Conservation (phyloP, 1,284 basidiomycete species). For the Fereydounia khargensis region DNA sequence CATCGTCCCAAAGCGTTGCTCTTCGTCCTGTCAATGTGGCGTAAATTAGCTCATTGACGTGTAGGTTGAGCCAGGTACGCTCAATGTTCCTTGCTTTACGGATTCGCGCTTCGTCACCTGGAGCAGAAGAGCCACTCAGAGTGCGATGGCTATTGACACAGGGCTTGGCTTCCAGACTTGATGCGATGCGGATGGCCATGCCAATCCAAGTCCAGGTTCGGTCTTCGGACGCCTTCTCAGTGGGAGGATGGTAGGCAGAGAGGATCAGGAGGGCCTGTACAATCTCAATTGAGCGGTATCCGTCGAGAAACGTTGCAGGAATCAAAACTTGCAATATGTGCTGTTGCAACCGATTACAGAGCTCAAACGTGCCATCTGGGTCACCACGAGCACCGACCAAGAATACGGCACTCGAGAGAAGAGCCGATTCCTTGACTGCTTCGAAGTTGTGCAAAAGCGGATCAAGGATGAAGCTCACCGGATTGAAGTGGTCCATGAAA, state of each 20-base stretch:
- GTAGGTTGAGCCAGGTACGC: conserved; percentile 38
- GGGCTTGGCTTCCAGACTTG: neutral
- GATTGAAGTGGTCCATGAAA: neutral
- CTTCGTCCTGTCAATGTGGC: neutral
- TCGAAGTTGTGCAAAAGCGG: neutral
- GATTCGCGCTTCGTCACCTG: no score
- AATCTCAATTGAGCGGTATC: neutral
- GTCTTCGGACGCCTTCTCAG: neutral
- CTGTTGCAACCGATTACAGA: neutral
- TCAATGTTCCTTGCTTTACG: conserved; percentile 31
- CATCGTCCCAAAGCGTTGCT: no score
- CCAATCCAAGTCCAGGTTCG: neutral
- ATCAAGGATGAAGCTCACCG: neutral
- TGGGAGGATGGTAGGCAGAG: neutral
- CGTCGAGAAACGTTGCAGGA: neutral
- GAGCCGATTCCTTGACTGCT: neutral
- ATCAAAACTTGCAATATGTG: neutral
- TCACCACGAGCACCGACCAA: neutral
- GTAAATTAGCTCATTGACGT: no score
- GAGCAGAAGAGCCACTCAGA: no score
- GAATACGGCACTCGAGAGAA: neutral
- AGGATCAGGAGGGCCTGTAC: neutral
- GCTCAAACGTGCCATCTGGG: neutral
- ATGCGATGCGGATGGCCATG: neutral
- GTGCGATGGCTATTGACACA: no score